These are phyloP conservation scores for Colletotrichum limetticola DNA, from an alignment of 2,329 filamentous ascomycete species.

Conservation along the genomic window DNA sequence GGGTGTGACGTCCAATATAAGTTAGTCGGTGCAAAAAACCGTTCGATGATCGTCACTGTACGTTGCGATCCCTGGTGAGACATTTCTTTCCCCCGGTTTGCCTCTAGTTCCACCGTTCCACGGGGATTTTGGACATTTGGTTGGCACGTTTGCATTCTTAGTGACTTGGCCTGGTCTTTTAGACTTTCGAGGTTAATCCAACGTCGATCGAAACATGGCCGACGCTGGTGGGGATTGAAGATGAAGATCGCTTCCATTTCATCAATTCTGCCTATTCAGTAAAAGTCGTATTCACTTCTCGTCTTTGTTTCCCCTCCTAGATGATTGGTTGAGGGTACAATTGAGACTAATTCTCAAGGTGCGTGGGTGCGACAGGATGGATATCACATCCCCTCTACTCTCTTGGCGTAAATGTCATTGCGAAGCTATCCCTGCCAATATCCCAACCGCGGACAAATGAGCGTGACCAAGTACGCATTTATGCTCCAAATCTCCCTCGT, in stretches of 20 bases:
- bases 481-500: background rate
- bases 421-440: background rate
- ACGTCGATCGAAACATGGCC: background rate
- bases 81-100: slow-evolving; percentile 4
- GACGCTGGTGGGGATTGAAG: background rate
- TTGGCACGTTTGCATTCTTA: background rate
- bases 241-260: background rate
- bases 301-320: too few species aligned
- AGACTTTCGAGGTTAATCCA: slow-evolving; percentile 9
- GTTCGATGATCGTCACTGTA: slow-evolving; percentile 1
- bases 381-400: too few species aligned
- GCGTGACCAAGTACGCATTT: background rate
- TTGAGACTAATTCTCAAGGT: too few species aligned
- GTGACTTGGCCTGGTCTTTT: background rate
- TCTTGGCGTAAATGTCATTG: background rate
- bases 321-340: too few species aligned
- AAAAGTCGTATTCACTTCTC: background rate
- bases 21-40: background rate
- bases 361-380: too few species aligned
- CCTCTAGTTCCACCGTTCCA: background rate
- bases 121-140: background rate
- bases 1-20: background rate
- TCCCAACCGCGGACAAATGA: background rate
- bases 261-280: background rate
- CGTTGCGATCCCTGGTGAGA: slow-evolving; percentile 8